Evolutionary conservation across 768 basidiomycete species (phyloP), one percentile per base, ranked within the genome.

Genomic region (Cubamyces sp.): DNA sequence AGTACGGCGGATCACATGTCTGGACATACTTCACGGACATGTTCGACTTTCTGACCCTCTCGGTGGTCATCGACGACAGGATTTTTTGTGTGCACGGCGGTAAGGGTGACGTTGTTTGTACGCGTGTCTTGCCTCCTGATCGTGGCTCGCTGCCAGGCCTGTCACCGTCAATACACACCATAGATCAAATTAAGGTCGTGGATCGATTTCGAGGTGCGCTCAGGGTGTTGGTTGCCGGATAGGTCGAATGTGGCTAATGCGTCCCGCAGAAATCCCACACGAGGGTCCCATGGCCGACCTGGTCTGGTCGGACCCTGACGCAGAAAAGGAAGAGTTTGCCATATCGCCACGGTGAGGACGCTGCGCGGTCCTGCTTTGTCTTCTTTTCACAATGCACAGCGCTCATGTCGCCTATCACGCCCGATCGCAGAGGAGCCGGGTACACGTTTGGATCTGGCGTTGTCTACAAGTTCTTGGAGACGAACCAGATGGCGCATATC

Each of bases 11-110:
- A 2, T 88, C 95, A 34, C 90, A 91, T 69, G 96, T 98, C 37
- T 99, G 97, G 97, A 95, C 94, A 26, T 98, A 98, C 76, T 98
- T 99, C 71, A 99, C 97, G 62, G 97, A 99, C 78, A 97, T 99
- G 96, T 99, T 99, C 76, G 97, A 99, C 80, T 99, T 95, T 79
- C 77, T 99, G 68, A 98, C 97, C 12, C 81, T 99, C 59, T 95
- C 93, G 37, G 96, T 96, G 59, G 97, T 99, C 64, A 98, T 99
- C 69, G 97, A 99, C 77, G 95, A 99, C 79, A 89, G 88, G 71
- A 98, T 99, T 82, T 98, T 99, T 75, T 99, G 97, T 69, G 96
- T 99, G 11, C 97, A 99, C 68, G 97, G 97, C 69, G 96, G 96
- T 94, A 68, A 57, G 81, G 75, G 48, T 62, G 54, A 57, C 43